phyloP scores from a whole-genome alignment of 1,284 basidiomycete genomes.

The Naganishia cerealis region DNA sequence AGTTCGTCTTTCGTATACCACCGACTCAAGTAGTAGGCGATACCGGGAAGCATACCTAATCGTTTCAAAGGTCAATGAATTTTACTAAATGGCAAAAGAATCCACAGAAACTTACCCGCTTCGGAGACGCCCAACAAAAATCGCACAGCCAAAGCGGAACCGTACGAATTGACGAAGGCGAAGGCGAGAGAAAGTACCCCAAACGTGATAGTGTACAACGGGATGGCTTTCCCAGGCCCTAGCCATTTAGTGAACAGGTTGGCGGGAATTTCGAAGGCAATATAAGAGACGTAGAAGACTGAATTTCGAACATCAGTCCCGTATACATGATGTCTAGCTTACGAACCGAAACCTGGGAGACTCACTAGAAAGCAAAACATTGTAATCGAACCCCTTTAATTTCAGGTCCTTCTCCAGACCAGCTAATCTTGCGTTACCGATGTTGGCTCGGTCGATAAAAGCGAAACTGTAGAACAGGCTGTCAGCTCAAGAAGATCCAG shows the following conservation, averaged over 20 bases:
- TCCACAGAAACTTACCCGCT: slow-evolving; percentile 23
- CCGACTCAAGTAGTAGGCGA: slow-evolving; percentile 45
- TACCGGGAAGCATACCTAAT: slow-evolving; percentile 33
- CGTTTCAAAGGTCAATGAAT: neutral
- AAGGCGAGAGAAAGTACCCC: slow-evolving; percentile 28
- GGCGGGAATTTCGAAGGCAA: slow-evolving; percentile 31
- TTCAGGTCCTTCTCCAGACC: slow-evolving; percentile 33
- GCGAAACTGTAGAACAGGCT: slow-evolving; percentile 20
- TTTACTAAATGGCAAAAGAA: neutral
- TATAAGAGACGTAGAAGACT: slow-evolving; percentile 24
- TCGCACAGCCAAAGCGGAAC: slow-evolving; percentile 38
- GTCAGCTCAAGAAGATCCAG: neutral
- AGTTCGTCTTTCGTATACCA: slow-evolving; percentile 39
- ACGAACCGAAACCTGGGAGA: neutral
- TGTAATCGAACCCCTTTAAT: slow-evolving; percentile 26
- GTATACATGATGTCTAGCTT: neutral
- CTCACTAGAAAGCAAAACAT: slow-evolving; percentile 26
- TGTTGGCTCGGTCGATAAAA: slow-evolving; percentile 33
- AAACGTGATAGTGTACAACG: slow-evolving; percentile 30
- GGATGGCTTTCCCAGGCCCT: slow-evolving; percentile 27
- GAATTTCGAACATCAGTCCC: neutral
- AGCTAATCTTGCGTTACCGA: slow-evolving; percentile 28
- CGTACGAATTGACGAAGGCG: slow-evolving; percentile 27
- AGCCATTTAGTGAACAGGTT: slow-evolving; percentile 35
- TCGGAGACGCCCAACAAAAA: slow-evolving; percentile 49